A percentile compares a stretch with the other conserved stretches of the same genome.
Conservation (phyloP, 1,284 basidiomycete species). For the Takashimella koratensis region DNA sequence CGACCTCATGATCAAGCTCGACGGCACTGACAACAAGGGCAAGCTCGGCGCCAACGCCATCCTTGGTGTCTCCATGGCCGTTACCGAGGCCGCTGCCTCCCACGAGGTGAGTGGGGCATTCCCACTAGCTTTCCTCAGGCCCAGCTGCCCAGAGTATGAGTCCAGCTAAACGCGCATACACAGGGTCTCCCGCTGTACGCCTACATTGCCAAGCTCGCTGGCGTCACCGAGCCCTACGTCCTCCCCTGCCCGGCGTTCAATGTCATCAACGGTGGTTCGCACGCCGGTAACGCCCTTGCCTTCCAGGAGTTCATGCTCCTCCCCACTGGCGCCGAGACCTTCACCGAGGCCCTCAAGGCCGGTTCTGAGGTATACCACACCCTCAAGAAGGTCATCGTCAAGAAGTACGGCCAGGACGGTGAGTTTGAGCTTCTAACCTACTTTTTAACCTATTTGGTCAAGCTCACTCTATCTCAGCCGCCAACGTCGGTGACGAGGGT, state of each 20-base stretch:
- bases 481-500: conserved; percentile 99
- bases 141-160: neutral
- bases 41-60: conserved; percentile 99
- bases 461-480: conserved; percentile 57
- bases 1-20: conserved; percentile 97
- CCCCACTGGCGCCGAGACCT: conserved; percentile 84
- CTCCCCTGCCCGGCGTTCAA: conserved; percentile 93
- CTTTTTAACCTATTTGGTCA: neutral
- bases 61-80: conserved; percentile 97
- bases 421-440: conserved; percentile 25
- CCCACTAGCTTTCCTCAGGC: neutral
- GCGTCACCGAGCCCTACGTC: conserved; percentile 86
- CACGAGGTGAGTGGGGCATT: conserved; percentile 58
- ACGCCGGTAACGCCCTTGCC: conserved; percentile 98
- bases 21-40: conserved; percentile 97
- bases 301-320: conserved; percentile 99
- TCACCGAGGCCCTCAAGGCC: conserved; percentile 97
- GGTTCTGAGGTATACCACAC: conserved; percentile 98
- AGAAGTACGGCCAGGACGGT: conserved; percentile 99
- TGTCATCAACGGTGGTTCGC: conserved; percentile 99
- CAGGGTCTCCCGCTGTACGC: conserved; percentile 88
- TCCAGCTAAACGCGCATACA: conserved; percentile 2
- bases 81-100: conserved; percentile 86
- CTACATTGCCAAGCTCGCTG: conserved; percentile 92
- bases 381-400: conserved; percentile 98